Evolutionary conservation across 1,284 basidiomycete species (phyloP), one percentile per base, ranked within the genome.

Genomic region (Amylostereum areolatum): DNA sequence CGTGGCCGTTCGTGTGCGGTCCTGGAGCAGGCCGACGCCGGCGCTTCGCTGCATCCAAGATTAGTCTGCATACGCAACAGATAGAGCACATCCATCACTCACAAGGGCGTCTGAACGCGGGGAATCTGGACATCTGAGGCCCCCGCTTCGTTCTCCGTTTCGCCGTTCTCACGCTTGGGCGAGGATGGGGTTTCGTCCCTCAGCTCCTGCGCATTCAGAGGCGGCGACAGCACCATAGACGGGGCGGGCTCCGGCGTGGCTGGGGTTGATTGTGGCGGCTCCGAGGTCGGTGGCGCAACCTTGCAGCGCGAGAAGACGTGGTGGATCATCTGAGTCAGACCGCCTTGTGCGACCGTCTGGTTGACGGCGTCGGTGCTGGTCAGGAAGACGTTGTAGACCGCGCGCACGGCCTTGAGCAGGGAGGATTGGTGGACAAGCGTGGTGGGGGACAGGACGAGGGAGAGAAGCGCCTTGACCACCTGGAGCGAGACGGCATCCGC

Each of bases 321-420:
- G 60, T 96, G 89, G 2, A 97, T 92, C 85, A 98, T 97, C 67
- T 98, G 95, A 0, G 92, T 94, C 12, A 98, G 77, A 12, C 94
- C 92, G 24, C 94, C 95, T 67, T 98, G 95, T 7, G 95, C 95
- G 29, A 97, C 92, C 69, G 91, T 92, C 68, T 97, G 95, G 59
- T 95, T 97, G 47, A 93, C 89, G 4, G 87, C 80, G 59, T 96
- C 92, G 33, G 80, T 78, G 57, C 90, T 93, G 51, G 97, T 75
- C 31, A 97, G 74, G 66, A 97, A 98, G 51, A 98, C 86, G 63
- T 97, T 97, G 71, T 97, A 97, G 2, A 98, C 94, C 5, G 95
- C 97, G 35, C 95, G 80, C 29, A 98, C 90, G 29, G 95, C 92
- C 66, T 96, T 96, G 56, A 98, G 79, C 34, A 98, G 74, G 10